Evolutionary conservation across 371 early-diverging fungal genomes (phyloP), one percentile per base, ranked within the genome.

Genomic region (Coemansia sp.): DNA sequence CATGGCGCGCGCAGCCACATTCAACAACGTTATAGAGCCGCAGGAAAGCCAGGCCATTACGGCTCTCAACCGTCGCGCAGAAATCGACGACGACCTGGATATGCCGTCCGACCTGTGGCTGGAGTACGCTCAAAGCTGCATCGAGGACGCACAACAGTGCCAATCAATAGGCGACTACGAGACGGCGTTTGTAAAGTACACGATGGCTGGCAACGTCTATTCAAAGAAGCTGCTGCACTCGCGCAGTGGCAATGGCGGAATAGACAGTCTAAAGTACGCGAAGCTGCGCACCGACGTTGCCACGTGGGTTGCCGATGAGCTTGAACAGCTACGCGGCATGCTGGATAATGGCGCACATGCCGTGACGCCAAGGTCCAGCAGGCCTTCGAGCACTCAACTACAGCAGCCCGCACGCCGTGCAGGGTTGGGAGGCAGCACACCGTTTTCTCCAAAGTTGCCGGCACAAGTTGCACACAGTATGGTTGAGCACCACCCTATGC

Each of bases 161-260:
- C 51, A 59, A 5, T 34, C 30, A 5, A n/a, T 63, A 3, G 79
- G 77, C 10, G 76, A 84, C 16, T 58, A 77, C 52, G 83, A 77
- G 26, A 57, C 42, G 26, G 77, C 77, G 12, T 77, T 77, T 30
- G 30, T 77, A 30, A 51, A 56, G 14, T 77, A 65, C 49, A 58
- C 63, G 61, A 66, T 50, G 14, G 64, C 68, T 5, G 66, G 48
- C 36, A 88, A 86, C 54, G 85, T 88, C 36, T 69, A 86, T 57
- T 42, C 81, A 4, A 84, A 85, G 45, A 69, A 84, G n/a, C 67
- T 88, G 42, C 64, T 69, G 16, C 71, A 68, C 12, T 78, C 80
- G 57, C 69, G 66, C 14, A 76, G 79, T 9, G 78, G 66, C 55
- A 72, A 78, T 10, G 75, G 79, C 14, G 33, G 59, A 9, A 78